These are phyloP conservation scores for Flaveria brownii DNA, from an alignment of 129 eudicot genomes.

Conservation along the genomic window DNA sequence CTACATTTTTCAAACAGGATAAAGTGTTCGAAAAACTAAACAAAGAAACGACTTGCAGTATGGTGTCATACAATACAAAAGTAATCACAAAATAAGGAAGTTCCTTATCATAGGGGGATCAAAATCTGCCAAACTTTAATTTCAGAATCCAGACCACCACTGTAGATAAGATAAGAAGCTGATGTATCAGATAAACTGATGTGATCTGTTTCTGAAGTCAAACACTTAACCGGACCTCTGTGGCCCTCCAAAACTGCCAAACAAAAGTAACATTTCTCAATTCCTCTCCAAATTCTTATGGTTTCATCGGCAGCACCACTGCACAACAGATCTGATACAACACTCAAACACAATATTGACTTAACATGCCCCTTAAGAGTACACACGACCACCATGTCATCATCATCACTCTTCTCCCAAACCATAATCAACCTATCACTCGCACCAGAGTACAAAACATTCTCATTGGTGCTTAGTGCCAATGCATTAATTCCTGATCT, in stretches of 20 bases:
- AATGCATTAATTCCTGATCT: slow-evolving; percentile 63
- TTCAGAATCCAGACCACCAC: slow-evolving; percentile 61
- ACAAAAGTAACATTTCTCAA: slow-evolving; percentile 45
- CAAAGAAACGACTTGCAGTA: not conserved
- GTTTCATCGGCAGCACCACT: slow-evolving; percentile 73
- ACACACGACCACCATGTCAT: slow-evolving; percentile 39
- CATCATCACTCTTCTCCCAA: slow-evolving; percentile 54
- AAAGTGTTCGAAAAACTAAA: not conserved
- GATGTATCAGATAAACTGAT: slow-evolving; percentile 36
- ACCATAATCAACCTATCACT: slow-evolving; percentile 52
- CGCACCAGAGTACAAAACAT: slow-evolving; percentile 56
- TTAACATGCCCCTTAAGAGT: slow-evolving; percentile 53
- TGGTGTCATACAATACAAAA: slow-evolving; percentile 13
- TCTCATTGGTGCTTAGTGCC: slow-evolving; percentile 51
- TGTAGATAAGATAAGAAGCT: slow-evolving; percentile 52
- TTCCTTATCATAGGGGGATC: slow-evolving; percentile 36
- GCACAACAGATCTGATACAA: slow-evolving; percentile 48
- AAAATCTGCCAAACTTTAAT: slow-evolving; percentile 57
- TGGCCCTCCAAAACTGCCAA: slow-evolving; percentile 67
- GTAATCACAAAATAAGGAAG: slow-evolving; percentile 8
- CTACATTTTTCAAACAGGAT: slow-evolving; percentile 5
- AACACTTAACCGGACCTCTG: slow-evolving; percentile 64
- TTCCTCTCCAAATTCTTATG: slow-evolving; percentile 60
- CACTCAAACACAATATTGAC: slow-evolving; percentile 58
- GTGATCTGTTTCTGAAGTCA: slow-evolving; percentile 42